Base-by-base conservation (phyloP, 1,284 basidiomycete species). In the Apiotrichum siamense region DNA sequence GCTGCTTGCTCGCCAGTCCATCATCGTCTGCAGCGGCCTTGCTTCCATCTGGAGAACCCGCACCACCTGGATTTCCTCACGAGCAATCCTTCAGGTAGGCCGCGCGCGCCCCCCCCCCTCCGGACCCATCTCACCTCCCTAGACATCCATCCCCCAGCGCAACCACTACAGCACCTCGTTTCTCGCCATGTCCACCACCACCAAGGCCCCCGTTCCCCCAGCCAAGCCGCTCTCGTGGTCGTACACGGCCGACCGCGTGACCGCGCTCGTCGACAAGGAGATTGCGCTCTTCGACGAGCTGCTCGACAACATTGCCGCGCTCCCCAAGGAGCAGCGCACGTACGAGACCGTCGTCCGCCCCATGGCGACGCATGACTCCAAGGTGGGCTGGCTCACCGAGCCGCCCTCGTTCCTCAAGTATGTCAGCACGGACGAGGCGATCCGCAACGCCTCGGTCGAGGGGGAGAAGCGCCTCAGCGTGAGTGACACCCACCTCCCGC, bases 261-360 rank as follows among this genome's bases (percentile, higher is more conserved):
- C 29, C 23, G 26, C 45, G 36, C n/a, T 25, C 9, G 44, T 49
- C 29, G 47, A 57, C 35, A 17, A 49, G 27, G 45, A 46, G 39
- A 52, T 54, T 39, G 20, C 27, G 7, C 24, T 23, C 25, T 46
- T 40, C 24, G 37, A 51, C 29, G 39, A 29, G 36, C 42, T 49
- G 2, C 49, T 54, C 27, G 49, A 54, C 47, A 29, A 47, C 20
- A 35, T 54, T 32, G 52, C 50, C 18, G 52, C 52, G 0, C 43
- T 57, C 4, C 52, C 56, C 23, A 43, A 51, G 56, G 52, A 44
- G 18, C 38, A 57, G 52, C 56, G 56, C 21, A 57, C 56, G 1
- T 57, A 52, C 23, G 56, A 57, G 41, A 25, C n/a, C 5, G 52
- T 51, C 4, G 44, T 49, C 9, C 56, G 56, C 31, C 52, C 44